phyloP scores from a whole-genome alignment of 495 filamentous ascomycete species.

The Lasiosphaeris hirsuta region DNA sequence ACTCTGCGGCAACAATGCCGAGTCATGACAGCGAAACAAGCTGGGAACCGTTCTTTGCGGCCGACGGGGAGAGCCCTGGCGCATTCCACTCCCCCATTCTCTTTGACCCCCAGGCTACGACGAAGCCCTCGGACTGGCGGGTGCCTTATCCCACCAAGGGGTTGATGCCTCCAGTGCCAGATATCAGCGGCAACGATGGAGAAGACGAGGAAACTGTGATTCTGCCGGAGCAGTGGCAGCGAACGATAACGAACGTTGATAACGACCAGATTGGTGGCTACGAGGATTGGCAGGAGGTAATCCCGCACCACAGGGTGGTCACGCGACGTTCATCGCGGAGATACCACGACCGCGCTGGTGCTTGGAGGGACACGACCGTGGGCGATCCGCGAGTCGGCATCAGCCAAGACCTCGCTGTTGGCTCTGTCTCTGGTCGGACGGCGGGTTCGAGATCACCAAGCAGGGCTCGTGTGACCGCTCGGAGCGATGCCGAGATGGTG shows the following conservation, averaged over 20 bases:
- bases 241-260: not conserved
- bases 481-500: conserved; percentile 38
- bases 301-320: conserved; percentile 45
- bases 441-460: conserved; percentile 18
- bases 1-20: conserved; percentile 33
- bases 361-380: conserved; percentile 45
- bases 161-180: conserved; percentile 24
- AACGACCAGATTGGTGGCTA: conserved; percentile 2
- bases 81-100: conserved; percentile 11
- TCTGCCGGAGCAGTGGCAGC: not conserved
- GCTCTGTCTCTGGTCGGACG: conserved; percentile 23
- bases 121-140: conserved; percentile 8
- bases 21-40: conserved; percentile 34
- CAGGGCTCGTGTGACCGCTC: conserved; percentile 27
- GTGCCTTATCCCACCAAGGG: conserved; percentile 21
- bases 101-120: not conserved
- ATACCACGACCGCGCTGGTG: conserved; percentile 47
- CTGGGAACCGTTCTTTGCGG: conserved; percentile 20
- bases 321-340: conserved; percentile 37
- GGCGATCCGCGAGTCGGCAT: conserved; percentile 46
- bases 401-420: conserved; percentile 39
- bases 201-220: conserved; percentile 20
- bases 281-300: conserved; percentile 21
- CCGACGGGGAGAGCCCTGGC: conserved; percentile 3
- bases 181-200: conserved; percentile 10